These are phyloP conservation scores for Ammopiptanthus mongolicus DNA, from an alignment of 306 rosid species.

Conservation along the genomic window DNA sequence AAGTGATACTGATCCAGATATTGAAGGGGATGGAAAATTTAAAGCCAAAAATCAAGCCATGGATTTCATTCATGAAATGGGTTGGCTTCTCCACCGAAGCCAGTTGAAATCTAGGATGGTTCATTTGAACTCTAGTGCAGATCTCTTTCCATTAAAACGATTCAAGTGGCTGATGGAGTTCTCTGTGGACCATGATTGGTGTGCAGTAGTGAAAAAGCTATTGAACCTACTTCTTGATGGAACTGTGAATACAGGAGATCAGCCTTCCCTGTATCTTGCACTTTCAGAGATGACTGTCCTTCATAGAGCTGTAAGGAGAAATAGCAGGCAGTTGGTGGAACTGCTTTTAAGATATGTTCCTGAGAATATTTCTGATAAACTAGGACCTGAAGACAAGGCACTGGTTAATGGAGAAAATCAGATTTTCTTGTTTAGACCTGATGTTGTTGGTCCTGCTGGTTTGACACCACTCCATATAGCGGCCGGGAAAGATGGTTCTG, in stretches of 20 bases:
- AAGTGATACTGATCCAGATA: slow-evolving; percentile 27
- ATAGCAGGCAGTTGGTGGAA: slow-evolving; percentile 65
- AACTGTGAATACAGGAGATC: slow-evolving; percentile 49
- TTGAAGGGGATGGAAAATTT: slow-evolving; percentile 26
- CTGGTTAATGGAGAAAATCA: slow-evolving; percentile 24
- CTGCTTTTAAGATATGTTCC: slow-evolving; percentile 63
- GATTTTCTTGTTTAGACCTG: slow-evolving; percentile 71
- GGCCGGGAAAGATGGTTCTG: slow-evolving; percentile 76
- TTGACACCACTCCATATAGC: slow-evolving; percentile 89
- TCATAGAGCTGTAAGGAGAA: slow-evolving; percentile 83
- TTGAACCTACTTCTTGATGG: slow-evolving; percentile 60
- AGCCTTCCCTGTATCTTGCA: slow-evolving; percentile 50
- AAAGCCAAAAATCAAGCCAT: slow-evolving; percentile 61
- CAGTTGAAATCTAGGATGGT: slow-evolving; percentile 54
- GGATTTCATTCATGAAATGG: slow-evolving; percentile 86
- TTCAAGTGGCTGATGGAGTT: slow-evolving; percentile 80
- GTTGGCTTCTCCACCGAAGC: slow-evolving; percentile 85
- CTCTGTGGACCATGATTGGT: slow-evolving; percentile 86
- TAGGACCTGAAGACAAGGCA: slow-evolving; percentile 31
- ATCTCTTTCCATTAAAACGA: slow-evolving; percentile 57
- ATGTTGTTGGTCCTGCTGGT: slow-evolving; percentile 62
- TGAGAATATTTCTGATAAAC: slow-evolving; percentile 26
- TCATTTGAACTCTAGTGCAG: slow-evolving; percentile 37
- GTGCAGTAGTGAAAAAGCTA: slow-evolving; percentile 68
- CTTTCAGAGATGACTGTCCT: slow-evolving; percentile 69